Conservation (phyloP, 805 yeast genomes). For the Zygoascus bituminiphila region DNA sequence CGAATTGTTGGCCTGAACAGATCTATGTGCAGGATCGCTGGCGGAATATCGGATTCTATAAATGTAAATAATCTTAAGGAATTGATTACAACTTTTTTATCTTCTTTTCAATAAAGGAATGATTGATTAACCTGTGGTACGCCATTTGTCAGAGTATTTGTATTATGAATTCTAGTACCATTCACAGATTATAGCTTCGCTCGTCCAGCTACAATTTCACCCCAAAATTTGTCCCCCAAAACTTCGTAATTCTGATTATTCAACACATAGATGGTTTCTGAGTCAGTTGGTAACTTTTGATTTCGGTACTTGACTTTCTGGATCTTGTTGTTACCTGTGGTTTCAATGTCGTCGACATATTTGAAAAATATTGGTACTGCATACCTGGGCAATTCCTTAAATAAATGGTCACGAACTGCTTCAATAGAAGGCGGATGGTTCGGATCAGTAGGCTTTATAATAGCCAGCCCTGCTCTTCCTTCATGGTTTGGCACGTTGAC, state of each 20-base stretch:
- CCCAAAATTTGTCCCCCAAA: constrained; percentile 54
- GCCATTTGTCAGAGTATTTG: neutral
- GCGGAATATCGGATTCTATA: neutral
- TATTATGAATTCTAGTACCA: neutral
- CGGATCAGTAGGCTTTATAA: constrained; percentile 45
- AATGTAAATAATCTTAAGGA: neutral
- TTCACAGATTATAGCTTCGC: constrained; percentile 21
- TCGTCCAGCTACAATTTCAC: constrained; percentile 22
- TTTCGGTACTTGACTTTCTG: constrained; percentile 48
- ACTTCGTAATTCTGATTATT: constrained; percentile 45
- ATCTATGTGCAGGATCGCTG: neutral
- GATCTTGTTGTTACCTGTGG: constrained; percentile 81
- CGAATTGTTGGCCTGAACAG: constrained; percentile 35
- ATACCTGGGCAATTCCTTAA: constrained; percentile 58
- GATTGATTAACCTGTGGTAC: neutral
- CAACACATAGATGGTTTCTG: constrained; percentile 65
- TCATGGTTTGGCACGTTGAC: constrained; percentile 84
- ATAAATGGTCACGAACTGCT: constrained; percentile 32
- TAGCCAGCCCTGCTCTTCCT: constrained; percentile 91
- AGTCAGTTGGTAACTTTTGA: constrained; percentile 29
- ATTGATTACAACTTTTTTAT: neutral
- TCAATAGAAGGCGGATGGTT: constrained; percentile 32
- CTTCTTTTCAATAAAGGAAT: neutral
- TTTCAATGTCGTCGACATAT: constrained; percentile 51
- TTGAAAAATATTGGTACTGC: constrained; percentile 81